These are phyloP conservation scores for Sporothrix luriei DNA, from an alignment of 2,329 filamentous ascomycete species.

Conservation along the genomic window DNA sequence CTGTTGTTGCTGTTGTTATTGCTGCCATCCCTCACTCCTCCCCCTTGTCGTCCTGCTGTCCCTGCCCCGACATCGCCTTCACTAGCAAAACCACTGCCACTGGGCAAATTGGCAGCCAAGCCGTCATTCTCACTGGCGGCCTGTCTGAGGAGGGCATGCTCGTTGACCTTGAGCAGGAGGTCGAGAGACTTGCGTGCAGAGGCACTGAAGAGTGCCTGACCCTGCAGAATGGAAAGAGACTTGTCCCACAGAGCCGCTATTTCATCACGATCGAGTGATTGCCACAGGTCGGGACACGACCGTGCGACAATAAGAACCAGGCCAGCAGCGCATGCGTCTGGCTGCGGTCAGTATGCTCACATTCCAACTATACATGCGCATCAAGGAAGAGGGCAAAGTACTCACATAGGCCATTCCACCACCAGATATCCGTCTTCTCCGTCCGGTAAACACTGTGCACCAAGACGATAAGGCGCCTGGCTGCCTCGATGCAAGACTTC, in stretches of 20 bases:
- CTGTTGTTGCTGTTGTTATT: background rate
- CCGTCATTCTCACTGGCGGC: constrained; percentile 8
- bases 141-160: constrained; percentile 30
- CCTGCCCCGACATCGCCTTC: background rate
- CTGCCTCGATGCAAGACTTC: constrained; percentile 31
- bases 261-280: constrained; percentile 26
- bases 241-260: constrained; percentile 29
- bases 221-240: constrained; percentile 31
- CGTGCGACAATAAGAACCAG: constrained; percentile 32
- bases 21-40: background rate
- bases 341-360: background rate
- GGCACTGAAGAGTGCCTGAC: constrained; percentile 31
- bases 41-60: background rate
- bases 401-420: constrained; percentile 33
- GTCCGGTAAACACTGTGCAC: constrained; percentile 29
- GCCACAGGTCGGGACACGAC: constrained; percentile 30
- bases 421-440: constrained; percentile 30
- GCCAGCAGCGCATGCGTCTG: constrained; percentile 32
- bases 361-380: no score
- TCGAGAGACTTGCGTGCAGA: constrained; percentile 31
- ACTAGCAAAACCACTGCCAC: background rate
- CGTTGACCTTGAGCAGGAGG: constrained; percentile 30
- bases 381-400: background rate
- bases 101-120: background rate
- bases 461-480: constrained; percentile 26